Conservation (phyloP, 495 filamentous ascomycete genomes). For the Penicillium longicatenatum region DNA sequence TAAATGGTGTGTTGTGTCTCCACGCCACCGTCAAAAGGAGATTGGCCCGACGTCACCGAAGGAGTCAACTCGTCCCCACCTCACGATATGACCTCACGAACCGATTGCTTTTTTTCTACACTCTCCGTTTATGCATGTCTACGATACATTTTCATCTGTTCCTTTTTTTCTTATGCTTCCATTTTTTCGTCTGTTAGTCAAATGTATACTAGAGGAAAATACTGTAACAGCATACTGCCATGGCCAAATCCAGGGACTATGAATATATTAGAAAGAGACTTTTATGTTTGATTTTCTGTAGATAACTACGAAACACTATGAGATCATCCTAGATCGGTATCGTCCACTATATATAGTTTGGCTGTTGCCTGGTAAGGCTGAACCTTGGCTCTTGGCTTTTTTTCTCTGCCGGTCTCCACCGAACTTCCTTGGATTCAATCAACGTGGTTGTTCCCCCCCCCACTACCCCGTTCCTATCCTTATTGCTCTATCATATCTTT, state of each 20-base stretch:
- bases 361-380: conserved; percentile 18
- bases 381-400: conserved; percentile 12
- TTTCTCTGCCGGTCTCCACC: background rate
- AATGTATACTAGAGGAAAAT: background rate
- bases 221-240: too few relatives aligned
- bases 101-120: conserved; percentile 1
- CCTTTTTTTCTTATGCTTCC: background rate
- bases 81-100: conserved; percentile 15
- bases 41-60: conserved; percentile 7
- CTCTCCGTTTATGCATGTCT: background rate
- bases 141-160: background rate
- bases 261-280: too few relatives aligned
- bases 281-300: too few relatives aligned
- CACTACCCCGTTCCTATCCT: background rate
- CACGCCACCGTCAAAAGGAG: conserved; percentile 2
- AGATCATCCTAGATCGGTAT: background rate
- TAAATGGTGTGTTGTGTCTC: background rate
- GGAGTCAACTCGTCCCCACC: background rate
- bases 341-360: background rate
- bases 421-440: conserved; percentile 1
- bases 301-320: too few relatives aligned
- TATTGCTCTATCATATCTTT: background rate
- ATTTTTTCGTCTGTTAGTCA: background rate
- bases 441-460: background rate
- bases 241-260: too few relatives aligned